phyloP scores from a whole-genome alignment of 2,329 filamentous ascomycete genomes.

The Pseudocercospora crystallina region DNA sequence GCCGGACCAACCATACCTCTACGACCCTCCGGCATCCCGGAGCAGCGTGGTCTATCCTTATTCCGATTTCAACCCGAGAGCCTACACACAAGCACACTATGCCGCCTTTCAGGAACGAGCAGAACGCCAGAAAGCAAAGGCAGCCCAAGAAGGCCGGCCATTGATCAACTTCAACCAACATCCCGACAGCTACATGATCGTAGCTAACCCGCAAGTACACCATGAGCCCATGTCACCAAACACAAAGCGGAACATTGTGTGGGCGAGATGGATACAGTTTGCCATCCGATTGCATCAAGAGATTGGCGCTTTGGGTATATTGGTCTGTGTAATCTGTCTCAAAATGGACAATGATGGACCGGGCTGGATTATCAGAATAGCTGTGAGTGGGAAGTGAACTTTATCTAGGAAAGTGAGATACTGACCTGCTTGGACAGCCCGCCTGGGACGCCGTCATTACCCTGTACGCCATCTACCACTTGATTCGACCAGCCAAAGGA shows the following conservation, averaged over 20 bases:
- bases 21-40: slow-evolving; percentile 51
- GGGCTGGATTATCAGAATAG: slow-evolving; percentile 30
- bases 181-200: slow-evolving; percentile 71
- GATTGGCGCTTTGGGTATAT: slow-evolving; percentile 66
- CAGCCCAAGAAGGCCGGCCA: slow-evolving; percentile 71
- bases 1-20: slow-evolving; percentile 66
- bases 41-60: slow-evolving; percentile 55
- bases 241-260: slow-evolving; percentile 70
- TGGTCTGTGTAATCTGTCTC: slow-evolving; percentile 77
- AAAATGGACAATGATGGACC: slow-evolving; percentile 46
- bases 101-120: slow-evolving; percentile 53
- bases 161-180: slow-evolving; percentile 83
- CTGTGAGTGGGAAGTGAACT: slow-evolving; percentile 22
- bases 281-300: slow-evolving; percentile 66
- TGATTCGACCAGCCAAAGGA: slow-evolving; percentile 66
- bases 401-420: background rate
- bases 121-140: slow-evolving; percentile 52
- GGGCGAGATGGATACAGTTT: slow-evolving; percentile 68
- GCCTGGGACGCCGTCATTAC: slow-evolving; percentile 71
- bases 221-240: slow-evolving; percentile 66
- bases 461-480: slow-evolving; percentile 76
- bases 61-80: slow-evolving; percentile 79
- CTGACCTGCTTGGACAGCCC: slow-evolving; percentile 53
- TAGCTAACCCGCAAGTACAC: slow-evolving; percentile 61
- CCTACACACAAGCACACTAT: slow-evolving; percentile 75